phyloP scores from a whole-genome alignment of 176 grass and related monocot genomes.

The Oryza punctata region DNA sequence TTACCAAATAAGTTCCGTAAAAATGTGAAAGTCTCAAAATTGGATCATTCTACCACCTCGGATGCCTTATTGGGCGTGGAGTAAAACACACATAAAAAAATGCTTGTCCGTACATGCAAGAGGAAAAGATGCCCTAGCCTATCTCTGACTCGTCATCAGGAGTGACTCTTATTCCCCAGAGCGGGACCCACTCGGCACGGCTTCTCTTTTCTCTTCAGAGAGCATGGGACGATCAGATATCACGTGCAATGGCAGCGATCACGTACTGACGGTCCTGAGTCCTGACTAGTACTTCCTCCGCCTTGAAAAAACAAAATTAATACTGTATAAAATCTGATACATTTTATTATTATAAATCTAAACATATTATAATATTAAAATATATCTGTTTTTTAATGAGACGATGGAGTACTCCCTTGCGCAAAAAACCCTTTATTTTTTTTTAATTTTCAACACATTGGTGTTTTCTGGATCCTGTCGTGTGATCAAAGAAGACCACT shows the following conservation, averaged over 20 bases:
- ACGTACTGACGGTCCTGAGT: too few relatives aligned
- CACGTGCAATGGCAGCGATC: neutral
- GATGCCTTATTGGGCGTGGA: neutral
- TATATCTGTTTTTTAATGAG: too few relatives aligned
- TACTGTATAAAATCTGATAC: too few relatives aligned
- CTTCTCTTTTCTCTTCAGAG: neutral
- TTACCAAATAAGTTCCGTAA: too few relatives aligned
- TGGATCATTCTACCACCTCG: neutral
- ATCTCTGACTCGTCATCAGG: neutral
- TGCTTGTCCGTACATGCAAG: neutral
- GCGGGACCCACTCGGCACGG: neutral
- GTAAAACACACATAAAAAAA: neutral
- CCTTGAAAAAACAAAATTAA: too few relatives aligned
- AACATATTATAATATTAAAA: too few relatives aligned
- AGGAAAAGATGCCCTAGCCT: neutral
- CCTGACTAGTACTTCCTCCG: too few relatives aligned
- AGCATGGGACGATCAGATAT: neutral
- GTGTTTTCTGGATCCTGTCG: neutral
- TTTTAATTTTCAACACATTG: neutral
- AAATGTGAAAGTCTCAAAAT: too few relatives aligned
- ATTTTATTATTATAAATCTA: too few relatives aligned
- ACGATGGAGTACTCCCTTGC: too few relatives aligned
- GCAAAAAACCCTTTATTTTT: too few relatives aligned
- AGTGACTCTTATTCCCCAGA: constrained; percentile 16
- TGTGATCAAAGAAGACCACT: too few relatives aligned